Conservation (phyloP, 139 green algal species). For the Ulvella scutata region DNA sequence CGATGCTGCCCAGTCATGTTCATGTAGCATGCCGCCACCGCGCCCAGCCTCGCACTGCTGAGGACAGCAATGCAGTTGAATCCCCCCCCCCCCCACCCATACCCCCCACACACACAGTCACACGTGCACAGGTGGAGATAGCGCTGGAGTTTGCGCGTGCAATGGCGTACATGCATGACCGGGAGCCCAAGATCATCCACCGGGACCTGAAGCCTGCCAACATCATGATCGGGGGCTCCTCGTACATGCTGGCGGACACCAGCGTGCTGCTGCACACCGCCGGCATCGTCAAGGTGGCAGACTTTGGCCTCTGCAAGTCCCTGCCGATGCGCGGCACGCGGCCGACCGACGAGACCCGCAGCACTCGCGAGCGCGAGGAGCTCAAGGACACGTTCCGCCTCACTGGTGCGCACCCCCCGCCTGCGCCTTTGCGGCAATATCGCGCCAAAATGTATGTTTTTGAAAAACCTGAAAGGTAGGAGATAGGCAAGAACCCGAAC, state of each 20-base stretch:
- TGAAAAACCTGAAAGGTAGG: too few species aligned
- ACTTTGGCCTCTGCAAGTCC: constrained; percentile 81
- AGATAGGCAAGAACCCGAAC: too few species aligned
- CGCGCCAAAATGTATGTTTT: too few species aligned
- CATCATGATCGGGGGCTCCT: constrained; percentile 69
- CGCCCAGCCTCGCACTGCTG: too few species aligned
- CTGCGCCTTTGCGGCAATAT: too few species aligned
- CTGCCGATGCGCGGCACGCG: constrained; percentile 45
- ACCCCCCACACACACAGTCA: neutral
- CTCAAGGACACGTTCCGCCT: constrained; percentile 3
- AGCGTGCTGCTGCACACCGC: constrained; percentile 57
- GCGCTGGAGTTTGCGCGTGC: constrained; percentile 66
- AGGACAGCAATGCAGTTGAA: too few species aligned
- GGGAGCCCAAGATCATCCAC: constrained; percentile 41
- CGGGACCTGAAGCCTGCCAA: constrained; percentile 81
- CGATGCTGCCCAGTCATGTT: too few species aligned
- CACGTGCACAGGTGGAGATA: constrained; percentile 45
- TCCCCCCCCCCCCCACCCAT: too few species aligned
- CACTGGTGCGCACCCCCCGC: neutral
- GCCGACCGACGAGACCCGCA: neutral
- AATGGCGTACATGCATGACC: constrained; percentile 76
- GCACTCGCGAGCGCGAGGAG: neutral
- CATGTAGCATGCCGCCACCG: too few species aligned
- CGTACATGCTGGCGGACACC: constrained; percentile 27
- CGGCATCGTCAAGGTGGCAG: constrained; percentile 66